Evolutionary conservation across 192 early-diverging fungal genomes (phyloP).

Genomic region (Lobosporangium transversale): DNA sequence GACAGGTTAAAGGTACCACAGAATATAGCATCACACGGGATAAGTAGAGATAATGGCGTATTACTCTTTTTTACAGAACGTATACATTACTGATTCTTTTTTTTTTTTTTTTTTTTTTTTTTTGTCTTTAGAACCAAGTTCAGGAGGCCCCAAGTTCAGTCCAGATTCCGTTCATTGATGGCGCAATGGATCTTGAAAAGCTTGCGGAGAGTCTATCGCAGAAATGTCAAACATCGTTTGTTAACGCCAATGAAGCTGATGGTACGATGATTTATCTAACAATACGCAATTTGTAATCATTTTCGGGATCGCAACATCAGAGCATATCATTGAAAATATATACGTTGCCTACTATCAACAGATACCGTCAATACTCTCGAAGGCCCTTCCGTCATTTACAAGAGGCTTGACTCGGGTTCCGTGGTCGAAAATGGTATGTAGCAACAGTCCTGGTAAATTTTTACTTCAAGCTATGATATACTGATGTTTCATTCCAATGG

Average conservation of each 20-base stretch:
- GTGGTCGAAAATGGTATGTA: slow-evolving; percentile 24
- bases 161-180: slow-evolving; percentile 46
- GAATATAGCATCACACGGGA: too few relatives aligned
- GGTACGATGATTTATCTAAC: too few relatives aligned
- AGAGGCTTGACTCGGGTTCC: slow-evolving; percentile 24
- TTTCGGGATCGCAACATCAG: too few relatives aligned
- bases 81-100: too few relatives aligned
- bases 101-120: too few relatives aligned
- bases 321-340: too few relatives aligned
- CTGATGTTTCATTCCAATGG: too few relatives aligned
- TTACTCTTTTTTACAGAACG: background rate
- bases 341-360: too few relatives aligned
- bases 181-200: slow-evolving; percentile 29
- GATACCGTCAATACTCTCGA: slow-evolving; percentile 10
- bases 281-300: too few relatives aligned
- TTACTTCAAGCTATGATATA: too few relatives aligned
- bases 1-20: slow-evolving; percentile 36
- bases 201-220: slow-evolving; percentile 35
- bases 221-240: slow-evolving; percentile 28
- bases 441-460: background rate
- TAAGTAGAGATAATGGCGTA: background rate
- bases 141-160: slow-evolving; percentile 28
- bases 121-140: slow-evolving; percentile 37
- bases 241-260: slow-evolving; percentile 2
- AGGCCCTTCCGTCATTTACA: slow-evolving; percentile 36